Evolutionary conservation across 768 basidiomycete species (phyloP).

Genomic region (Russula earlei): DNA sequence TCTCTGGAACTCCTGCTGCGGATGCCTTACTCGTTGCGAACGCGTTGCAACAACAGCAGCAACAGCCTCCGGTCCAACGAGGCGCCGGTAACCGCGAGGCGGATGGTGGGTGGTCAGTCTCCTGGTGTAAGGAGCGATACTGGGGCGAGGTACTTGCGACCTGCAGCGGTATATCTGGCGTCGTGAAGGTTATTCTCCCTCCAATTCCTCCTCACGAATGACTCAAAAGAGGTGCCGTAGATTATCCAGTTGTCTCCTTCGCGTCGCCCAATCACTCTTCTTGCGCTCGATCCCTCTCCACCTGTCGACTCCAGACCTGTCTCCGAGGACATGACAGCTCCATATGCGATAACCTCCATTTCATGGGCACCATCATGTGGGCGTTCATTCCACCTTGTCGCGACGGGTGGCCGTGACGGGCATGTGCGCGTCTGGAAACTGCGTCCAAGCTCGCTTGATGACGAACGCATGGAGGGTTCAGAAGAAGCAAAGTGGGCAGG

Average conservation of each 20-base stretch:
- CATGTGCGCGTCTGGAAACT: conserved; percentile 86
- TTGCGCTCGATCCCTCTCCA: conserved; percentile 49
- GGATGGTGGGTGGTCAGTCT: conserved; percentile 86
- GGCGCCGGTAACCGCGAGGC: conserved; percentile 64
- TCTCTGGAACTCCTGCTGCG: conserved; percentile 37
- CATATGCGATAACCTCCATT: conserved; percentile 68
- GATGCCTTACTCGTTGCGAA: conserved; percentile 53
- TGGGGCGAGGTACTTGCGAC: conserved; percentile 90
- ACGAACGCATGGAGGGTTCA: conserved; percentile 30
- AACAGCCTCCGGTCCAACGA: conserved; percentile 26
- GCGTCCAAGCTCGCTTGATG: conserved; percentile 41
- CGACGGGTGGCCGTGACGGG: conserved; percentile 83
- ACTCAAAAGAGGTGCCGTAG: conserved; percentile 29
- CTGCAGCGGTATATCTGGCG: conserved; percentile 58
- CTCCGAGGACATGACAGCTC: conserved; percentile 30
- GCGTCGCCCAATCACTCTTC: conserved; percentile 54
- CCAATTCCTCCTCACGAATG: background rate
- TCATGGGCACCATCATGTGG: conserved; percentile 95
- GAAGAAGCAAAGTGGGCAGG: conserved; percentile 63
- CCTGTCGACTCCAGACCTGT: conserved; percentile 24
- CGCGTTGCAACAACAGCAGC: conserved; percentile 45
- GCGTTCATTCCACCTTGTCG: conserved; percentile 87
- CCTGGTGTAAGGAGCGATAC: conserved; percentile 94
- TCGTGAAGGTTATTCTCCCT: conserved; percentile 53
- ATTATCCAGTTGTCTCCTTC: conserved; percentile 66